These are phyloP conservation scores for Suillus cothurnatus DNA, from an alignment of 768 basidiomycete genomes.

Conservation along the genomic window DNA sequence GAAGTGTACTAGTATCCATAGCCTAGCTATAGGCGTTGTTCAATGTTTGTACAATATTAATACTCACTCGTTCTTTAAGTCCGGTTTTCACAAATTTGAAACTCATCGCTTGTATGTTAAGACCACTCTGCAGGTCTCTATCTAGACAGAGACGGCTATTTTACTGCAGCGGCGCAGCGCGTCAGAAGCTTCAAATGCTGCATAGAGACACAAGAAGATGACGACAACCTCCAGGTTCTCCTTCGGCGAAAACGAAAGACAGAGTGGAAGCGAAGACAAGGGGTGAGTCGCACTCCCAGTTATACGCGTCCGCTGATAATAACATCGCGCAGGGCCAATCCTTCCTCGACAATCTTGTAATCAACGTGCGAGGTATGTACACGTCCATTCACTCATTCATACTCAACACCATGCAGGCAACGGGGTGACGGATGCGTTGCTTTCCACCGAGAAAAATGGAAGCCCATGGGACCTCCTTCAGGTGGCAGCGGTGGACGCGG, in stretches of 20 bases:
- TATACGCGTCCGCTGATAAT: conserved; percentile 8
- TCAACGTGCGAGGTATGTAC: conserved; percentile 72
- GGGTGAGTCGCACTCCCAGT: conserved; percentile 42
- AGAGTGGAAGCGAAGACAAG: conserved; percentile 77
- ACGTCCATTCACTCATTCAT: conserved; percentile 5
- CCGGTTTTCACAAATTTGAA: not conserved
- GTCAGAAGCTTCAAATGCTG: conserved; percentile 1
- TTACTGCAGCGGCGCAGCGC: not conserved
- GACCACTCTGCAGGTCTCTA: conserved; percentile 8
- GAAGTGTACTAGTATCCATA: not conserved
- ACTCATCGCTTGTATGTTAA: conserved; percentile 17
- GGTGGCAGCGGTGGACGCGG: conserved; percentile 93
- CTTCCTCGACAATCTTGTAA: conserved; percentile 81
- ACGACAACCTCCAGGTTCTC: not conserved
- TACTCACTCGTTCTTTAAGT: not conserved
- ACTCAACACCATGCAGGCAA: conserved; percentile 50
- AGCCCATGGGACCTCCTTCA: conserved; percentile 83
- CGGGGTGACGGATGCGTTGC: conserved; percentile 94
- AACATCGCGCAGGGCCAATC: conserved; percentile 57
- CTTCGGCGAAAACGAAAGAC: conserved; percentile 53
- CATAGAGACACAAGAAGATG: not conserved
- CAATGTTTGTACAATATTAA: not conserved
- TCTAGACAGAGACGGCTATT: conserved; percentile 1
- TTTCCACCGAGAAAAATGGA: conserved; percentile 89
- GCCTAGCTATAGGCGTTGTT: too few species aligned